Evolutionary conservation across 1,284 basidiomycete genomes (phyloP), one percentile per base, ranked within the genome.

Genomic region (Apiotrichum mycotoxinovorans): DNA sequence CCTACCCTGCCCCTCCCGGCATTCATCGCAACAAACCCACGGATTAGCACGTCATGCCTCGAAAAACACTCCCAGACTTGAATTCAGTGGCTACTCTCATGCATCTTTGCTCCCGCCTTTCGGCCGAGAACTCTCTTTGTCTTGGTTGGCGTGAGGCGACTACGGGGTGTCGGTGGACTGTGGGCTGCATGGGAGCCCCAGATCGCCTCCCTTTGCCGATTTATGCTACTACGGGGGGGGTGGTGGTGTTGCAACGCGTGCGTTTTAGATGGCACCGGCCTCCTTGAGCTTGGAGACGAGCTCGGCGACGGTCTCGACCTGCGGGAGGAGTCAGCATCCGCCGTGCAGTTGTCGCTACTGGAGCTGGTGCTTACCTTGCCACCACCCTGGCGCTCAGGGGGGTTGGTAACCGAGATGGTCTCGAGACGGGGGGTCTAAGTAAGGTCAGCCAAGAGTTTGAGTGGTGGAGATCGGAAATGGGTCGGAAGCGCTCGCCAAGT

Each of bases 201-300:
- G 40, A 30, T 20, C 18, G 4, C 40, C 40, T 41, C 40, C n/a
- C 20, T 8, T 41, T 8, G n/a, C 40, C n/a, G 11, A 10, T 41
- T 41, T 33, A 46, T 33, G n/a, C 46, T 35, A 33, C 30, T 46
- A 46, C 44, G 43, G 11, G 37, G 30, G 48, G 45, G 20, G 17
- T 5, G 23, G n/a, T 51, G 38, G 12, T 3, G 37, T 25, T 34
- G 30, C 25, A n/a, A n/a, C n/a, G n/a, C n/a, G n/a, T n/a, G n/a
- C n/a, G n/a, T 25, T 46, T 72, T 71, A 82, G 51, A 82, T 71
- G 25, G 95, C 83, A 15, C 94, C 94, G 44, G 87, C 90, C 68
- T 90, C 90, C 80, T 92, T 94, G 62, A 98, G 83, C 81, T 91
- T 97, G 42, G 81, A 82, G 12, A 98, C 83, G 23, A 98, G 82